phyloP scores from a whole-genome alignment of 305 asterid genomes.

The Coffea humblotiana region DNA sequence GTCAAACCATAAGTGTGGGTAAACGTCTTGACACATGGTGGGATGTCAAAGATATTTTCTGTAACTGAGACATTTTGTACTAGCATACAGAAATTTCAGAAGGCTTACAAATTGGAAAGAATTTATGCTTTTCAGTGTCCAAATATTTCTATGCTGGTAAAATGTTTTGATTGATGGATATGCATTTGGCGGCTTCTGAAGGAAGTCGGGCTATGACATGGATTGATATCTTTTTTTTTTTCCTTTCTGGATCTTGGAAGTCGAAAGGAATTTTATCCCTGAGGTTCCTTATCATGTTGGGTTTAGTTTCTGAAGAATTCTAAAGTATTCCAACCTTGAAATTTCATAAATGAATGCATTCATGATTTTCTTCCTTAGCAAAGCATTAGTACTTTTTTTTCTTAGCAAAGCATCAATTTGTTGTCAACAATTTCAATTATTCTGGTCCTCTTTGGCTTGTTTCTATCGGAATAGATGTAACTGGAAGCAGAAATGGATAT shows the following conservation, averaged over 20 bases:
- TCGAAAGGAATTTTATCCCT: neutral
- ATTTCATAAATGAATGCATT: neutral
- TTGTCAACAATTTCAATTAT: neutral
- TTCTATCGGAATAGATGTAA: constrained; percentile 8
- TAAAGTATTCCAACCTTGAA: neutral
- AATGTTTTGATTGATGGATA: neutral
- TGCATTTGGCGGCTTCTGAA: constrained; percentile 1
- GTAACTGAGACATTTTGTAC: neutral
- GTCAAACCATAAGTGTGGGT: neutral
- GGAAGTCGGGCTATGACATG: neutral
- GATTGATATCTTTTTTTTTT: neutral
- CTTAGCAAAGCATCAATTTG: neutral
- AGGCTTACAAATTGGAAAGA: neutral
- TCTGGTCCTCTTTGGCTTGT: neutral
- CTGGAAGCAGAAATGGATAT: constrained; percentile 48
- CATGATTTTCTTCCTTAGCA: too few species aligned
- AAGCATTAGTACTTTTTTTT: too few species aligned
- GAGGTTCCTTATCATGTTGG: neutral
- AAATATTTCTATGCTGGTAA: neutral
- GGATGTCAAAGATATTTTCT: neutral
- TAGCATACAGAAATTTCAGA: neutral
- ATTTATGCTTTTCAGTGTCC: neutral
- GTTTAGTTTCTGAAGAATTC: neutral
- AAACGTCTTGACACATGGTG: neutral
- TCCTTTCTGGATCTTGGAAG: neutral